These are phyloP conservation scores for Arabidopsis arenosa DNA, from an alignment of 345 rosid species.

Conservation along the genomic window DNA sequence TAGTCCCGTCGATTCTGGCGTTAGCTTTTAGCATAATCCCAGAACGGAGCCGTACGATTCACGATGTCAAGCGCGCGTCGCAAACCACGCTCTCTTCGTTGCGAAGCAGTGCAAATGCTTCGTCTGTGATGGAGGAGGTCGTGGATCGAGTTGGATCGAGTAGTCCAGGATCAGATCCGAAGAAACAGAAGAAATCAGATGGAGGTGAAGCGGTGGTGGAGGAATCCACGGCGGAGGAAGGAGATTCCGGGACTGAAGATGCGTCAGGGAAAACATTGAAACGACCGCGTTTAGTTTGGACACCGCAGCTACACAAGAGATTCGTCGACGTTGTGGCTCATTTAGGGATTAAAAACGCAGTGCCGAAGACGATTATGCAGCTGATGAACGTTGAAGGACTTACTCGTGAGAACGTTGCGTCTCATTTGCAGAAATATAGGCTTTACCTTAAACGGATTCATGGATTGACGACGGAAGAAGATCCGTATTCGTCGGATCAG, in stretches of 20 bases:
- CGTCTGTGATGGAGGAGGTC: slow-evolving; percentile 40
- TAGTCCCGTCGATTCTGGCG: slow-evolving; percentile 68
- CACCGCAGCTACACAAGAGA: slow-evolving; percentile 88
- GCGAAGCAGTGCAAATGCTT: slow-evolving; percentile 33
- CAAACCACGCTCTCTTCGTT: slow-evolving; percentile 57
- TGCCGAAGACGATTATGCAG: slow-evolving; percentile 97
- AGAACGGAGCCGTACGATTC: slow-evolving; percentile 53
- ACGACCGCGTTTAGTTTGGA: slow-evolving; percentile 86
- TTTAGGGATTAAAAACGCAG: slow-evolving; percentile 81
- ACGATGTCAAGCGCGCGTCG: slow-evolving; percentile 73
- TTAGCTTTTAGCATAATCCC: slow-evolving; percentile 76
- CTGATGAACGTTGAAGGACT: slow-evolving; percentile 91
- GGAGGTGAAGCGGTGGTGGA: slow-evolving; percentile 13
- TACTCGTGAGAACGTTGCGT: slow-evolving; percentile 94
- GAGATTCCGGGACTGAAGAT: slow-evolving; percentile 70
- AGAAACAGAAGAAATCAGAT: slow-evolving; percentile 57
- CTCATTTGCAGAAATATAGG: slow-evolving; percentile 87
- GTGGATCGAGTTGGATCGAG: slow-evolving; percentile 55
- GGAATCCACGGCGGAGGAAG: slow-evolving; percentile 51
- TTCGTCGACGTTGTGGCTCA: slow-evolving; percentile 86
- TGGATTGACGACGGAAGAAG: slow-evolving; percentile 62
- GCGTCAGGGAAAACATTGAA: slow-evolving; percentile 62
- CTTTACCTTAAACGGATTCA: slow-evolving; percentile 84
- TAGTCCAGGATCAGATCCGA: slow-evolving; percentile 55
- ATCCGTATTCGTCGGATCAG: slow-evolving; percentile 65